Conservation (phyloP, 176 grass and related monocot species). For the Dendrocalamus sinicus region DNA sequence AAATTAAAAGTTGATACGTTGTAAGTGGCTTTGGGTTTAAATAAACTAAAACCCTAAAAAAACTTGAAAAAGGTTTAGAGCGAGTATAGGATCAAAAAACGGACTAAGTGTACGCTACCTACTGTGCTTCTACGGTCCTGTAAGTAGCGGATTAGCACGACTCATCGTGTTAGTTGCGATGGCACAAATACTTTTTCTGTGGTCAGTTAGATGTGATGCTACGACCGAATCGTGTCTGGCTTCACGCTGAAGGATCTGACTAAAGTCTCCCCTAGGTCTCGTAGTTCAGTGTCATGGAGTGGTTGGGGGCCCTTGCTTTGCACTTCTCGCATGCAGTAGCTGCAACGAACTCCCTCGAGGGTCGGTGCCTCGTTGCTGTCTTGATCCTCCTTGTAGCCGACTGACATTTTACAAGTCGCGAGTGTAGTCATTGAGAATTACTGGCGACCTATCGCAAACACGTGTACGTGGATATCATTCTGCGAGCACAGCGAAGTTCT, state of each 20-base stretch:
- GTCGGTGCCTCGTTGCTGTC: slow-evolving; percentile 44
- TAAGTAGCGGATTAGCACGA: not conserved
- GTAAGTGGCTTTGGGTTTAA: too few species aligned
- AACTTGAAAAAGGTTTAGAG: too few species aligned
- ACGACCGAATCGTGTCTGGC: slow-evolving; percentile 32
- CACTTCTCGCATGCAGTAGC: not conserved
- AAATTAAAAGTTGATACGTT: too few species aligned
- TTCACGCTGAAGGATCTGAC: slow-evolving; percentile 27
- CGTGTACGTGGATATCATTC: slow-evolving; percentile 13
- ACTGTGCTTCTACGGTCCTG: not conserved
- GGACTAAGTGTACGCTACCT: not conserved
- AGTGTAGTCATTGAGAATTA: slow-evolving; percentile 45
- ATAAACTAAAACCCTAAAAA: too few species aligned
- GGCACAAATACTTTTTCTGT: slow-evolving; percentile 32
- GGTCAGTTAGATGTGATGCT: slow-evolving; percentile 33
- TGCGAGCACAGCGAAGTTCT: not conserved
- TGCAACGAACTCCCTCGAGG: slow-evolving; percentile 6
- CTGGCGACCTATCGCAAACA: slow-evolving; percentile 31
- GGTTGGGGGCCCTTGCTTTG: not conserved
- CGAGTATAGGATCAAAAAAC: too few species aligned
- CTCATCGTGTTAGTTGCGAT: slow-evolving; percentile 24
- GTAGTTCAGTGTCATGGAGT: slow-evolving; percentile 17
- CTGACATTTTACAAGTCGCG: not conserved
- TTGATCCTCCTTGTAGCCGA: not conserved
- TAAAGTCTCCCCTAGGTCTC: not conserved